Evolutionary conservation across 345 rosid genomes (phyloP).

Genomic region (thale cress (Arabidopsis thaliana)): TAIR10.1 NC_003075.7:2369501-2370000

Average conservation of each 20-base stretch:
- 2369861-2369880: slow-evolving; percentile 44
- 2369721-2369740: slow-evolving; percentile 94
- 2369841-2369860: slow-evolving; percentile 40
- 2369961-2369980: slow-evolving; percentile 55
- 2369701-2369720: slow-evolving; percentile 97
- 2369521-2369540: slow-evolving; percentile 65
- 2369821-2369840: slow-evolving; percentile 37
- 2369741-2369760: slow-evolving; percentile 74
- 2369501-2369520: slow-evolving; percentile 94
- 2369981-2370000: slow-evolving; percentile 77
- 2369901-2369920: slow-evolving; percentile 84
- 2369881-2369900: slow-evolving; percentile 63
- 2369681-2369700: slow-evolving; percentile 82
- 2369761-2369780: slow-evolving; percentile 49
- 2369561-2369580: slow-evolving; percentile 71
- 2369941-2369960: slow-evolving; percentile 86
- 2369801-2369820: slow-evolving; percentile 36
- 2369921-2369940: slow-evolving; percentile 81
- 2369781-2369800: slow-evolving; percentile 38
- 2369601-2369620: slow-evolving; percentile 62
- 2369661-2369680: slow-evolving; percentile 68
- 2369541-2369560: slow-evolving; percentile 95
- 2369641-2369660: slow-evolving; percentile 75
- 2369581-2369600: slow-evolving; percentile 71
- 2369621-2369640: slow-evolving; percentile 63